Evolutionary conservation across 108 stramenopile genomes (phyloP).

Genomic region (Discostella stelligeroides): DNA sequence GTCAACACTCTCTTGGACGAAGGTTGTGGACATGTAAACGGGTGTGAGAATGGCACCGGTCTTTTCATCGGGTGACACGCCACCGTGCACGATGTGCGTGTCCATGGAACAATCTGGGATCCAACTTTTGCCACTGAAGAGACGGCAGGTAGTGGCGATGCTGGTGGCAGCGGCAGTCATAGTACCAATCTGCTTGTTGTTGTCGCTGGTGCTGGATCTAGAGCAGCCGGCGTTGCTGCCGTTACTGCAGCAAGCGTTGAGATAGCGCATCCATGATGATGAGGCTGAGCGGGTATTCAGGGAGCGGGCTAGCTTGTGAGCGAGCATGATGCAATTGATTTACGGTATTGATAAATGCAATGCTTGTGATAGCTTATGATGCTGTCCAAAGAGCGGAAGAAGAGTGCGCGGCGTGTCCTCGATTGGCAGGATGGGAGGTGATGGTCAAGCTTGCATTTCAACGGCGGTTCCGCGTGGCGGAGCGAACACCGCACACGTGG

Average conservation of each 20-base stretch:
- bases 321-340: slow-evolving; percentile 9
- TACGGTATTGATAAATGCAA: not conserved
- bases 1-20: slow-evolving; percentile 79
- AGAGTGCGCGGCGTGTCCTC: too few species aligned
- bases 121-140: slow-evolving; percentile 41
- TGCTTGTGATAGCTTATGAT: not conserved
- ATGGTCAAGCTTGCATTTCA: too few species aligned
- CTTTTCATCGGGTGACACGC: slow-evolving; percentile 53
- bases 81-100: slow-evolving; percentile 59
- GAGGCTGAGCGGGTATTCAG: slow-evolving; percentile 32
- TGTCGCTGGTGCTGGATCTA: not conserved
- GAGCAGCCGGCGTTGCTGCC: slow-evolving; percentile 17
- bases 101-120: slow-evolving; percentile 59
- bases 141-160: slow-evolving; percentile 15
- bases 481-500: too few species aligned
- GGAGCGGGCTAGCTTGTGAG: slow-evolving; percentile 41
- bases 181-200: not conserved
- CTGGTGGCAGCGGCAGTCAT: not conserved
- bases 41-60: slow-evolving; percentile 82
- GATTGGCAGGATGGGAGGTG: too few species aligned
- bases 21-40: slow-evolving; percentile 73
- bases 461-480: too few species aligned
- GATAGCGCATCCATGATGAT: slow-evolving; percentile 44
- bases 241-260: slow-evolving; percentile 42
- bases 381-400: not conserved